Percentiles rank a stretch among this genome's conserved stretches.
phyloP scores from a whole-genome alignment of 805 yeast genomes.

The Ascoidea rubescens region DNA sequence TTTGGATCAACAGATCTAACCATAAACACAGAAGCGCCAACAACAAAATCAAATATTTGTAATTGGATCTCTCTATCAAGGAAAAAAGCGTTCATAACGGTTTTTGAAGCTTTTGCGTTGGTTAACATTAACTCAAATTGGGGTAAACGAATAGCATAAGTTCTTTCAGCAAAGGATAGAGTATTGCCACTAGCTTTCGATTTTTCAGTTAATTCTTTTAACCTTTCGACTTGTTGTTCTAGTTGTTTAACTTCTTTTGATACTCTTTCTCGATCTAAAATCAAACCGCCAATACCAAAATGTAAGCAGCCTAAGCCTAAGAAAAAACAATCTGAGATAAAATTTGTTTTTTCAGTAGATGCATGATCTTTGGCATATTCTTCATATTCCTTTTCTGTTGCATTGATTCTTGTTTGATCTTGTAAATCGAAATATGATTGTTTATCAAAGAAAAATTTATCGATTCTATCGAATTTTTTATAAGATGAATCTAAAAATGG shows the following conservation, averaged over 20 bases:
- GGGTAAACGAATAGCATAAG: slow-evolving; percentile 29
- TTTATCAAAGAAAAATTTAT: slow-evolving; percentile 50
- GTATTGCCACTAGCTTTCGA: slow-evolving; percentile 20
- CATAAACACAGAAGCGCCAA: slow-evolving; percentile 64
- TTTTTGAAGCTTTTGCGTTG: slow-evolving; percentile 28
- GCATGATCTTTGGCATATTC: slow-evolving; percentile 33
- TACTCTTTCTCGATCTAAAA: slow-evolving; percentile 40
- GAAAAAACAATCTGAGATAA: slow-evolving; percentile 85
- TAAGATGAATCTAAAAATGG: slow-evolving; percentile 69
- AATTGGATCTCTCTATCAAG: slow-evolving; percentile 40
- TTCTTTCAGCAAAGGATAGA: slow-evolving; percentile 7
- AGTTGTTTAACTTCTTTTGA: slow-evolving; percentile 33
- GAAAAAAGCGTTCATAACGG: slow-evolving; percentile 52
- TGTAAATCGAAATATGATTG: slow-evolving; percentile 38
- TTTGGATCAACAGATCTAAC: slow-evolving; percentile 60
- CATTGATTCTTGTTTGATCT: slow-evolving; percentile 75
- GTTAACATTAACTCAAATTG: slow-evolving; percentile 29
- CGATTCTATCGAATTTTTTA: slow-evolving; percentile 64
- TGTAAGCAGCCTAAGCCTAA: slow-evolving; percentile 67
- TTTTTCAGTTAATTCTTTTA: slow-evolving; percentile 25
- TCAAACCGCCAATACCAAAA: slow-evolving; percentile 79
- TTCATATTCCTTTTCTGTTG: slow-evolving; percentile 59
- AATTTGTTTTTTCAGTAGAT: slow-evolving; percentile 39
- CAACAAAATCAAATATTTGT: slow-evolving; percentile 61
- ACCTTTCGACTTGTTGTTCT: slow-evolving; percentile 32